Percentiles rank a stretch among this genome's conserved stretches.
Conservation (phyloP, 768 basidiomycete species). For the Coprinopsis strossmayeri region DNA sequence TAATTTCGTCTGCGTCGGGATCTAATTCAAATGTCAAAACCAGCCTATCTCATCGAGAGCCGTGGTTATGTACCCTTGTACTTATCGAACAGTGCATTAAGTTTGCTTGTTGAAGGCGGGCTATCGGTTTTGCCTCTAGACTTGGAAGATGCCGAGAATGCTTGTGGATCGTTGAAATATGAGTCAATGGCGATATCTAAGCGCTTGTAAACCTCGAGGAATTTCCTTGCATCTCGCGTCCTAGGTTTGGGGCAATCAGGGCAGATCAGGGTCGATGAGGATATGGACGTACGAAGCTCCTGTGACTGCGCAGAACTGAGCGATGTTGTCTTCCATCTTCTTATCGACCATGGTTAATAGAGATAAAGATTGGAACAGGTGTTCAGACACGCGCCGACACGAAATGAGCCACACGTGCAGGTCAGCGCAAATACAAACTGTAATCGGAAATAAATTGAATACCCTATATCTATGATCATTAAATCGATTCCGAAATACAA, state of each 20-base stretch:
- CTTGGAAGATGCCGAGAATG: constrained; percentile 17
- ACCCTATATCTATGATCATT: background rate
- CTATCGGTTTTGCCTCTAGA: constrained; percentile 17
- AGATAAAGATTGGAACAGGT: background rate
- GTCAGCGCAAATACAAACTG: background rate
- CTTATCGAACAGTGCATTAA: constrained; percentile 52
- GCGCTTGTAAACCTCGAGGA: constrained; percentile 62
- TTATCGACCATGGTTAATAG: constrained; percentile 28
- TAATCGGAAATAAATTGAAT: background rate
- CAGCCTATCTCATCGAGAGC: background rate
- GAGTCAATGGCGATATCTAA: constrained; percentile 71
- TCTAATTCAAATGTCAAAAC: constrained; percentile 30
- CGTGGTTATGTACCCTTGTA: constrained; percentile 50
- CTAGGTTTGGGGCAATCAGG: constrained; percentile 21
- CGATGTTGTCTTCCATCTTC: constrained; percentile 42
- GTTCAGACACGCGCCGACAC: background rate
- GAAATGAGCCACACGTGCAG: background rate
- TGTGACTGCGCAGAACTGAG: constrained; percentile 62
- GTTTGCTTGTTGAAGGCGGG: constrained; percentile 44
- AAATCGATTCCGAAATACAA: background rate
- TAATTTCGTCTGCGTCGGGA: constrained; percentile 54
- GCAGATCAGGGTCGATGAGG: constrained; percentile 22
- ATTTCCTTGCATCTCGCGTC: constrained; percentile 56
- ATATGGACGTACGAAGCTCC: constrained; percentile 54
- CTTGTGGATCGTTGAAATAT: constrained; percentile 53